Evolutionary conservation across 2,329 filamentous ascomycete species (phyloP).

Genomic region (Cercospora sojina): DNA sequence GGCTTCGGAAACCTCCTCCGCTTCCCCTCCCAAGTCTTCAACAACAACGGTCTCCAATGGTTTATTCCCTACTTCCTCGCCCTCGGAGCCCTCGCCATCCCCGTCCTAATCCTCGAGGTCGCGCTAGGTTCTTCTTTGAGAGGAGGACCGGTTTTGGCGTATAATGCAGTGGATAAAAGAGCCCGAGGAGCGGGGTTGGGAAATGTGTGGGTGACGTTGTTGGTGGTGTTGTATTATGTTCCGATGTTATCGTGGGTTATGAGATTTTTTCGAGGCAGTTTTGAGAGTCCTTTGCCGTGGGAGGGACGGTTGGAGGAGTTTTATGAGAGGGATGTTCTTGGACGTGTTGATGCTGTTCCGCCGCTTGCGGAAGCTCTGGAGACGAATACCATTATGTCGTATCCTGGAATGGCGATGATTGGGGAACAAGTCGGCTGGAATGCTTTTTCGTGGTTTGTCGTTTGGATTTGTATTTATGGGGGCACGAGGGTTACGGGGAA

Average conservation of each 20-base stretch:
- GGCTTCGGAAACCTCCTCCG: slow-evolving; percentile 59
- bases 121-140: slow-evolving; percentile 55
- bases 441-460: slow-evolving; percentile 59
- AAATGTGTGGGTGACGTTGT: slow-evolving; percentile 53
- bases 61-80: slow-evolving; percentile 59
- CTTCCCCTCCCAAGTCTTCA: slow-evolving; percentile 60
- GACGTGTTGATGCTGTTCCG: slow-evolving; percentile 47
- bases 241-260: slow-evolving; percentile 60
- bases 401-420: slow-evolving; percentile 50
- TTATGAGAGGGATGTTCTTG: slow-evolving; percentile 52
- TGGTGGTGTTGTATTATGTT: slow-evolving; percentile 58
- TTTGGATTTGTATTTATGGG: slow-evolving; percentile 61
- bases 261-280: slow-evolving; percentile 58
- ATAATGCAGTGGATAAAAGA: slow-evolving; percentile 52
- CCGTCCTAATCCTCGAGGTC: slow-evolving; percentile 57
- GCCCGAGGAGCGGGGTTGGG: slow-evolving; percentile 56
- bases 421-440: slow-evolving; percentile 60
- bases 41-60: slow-evolving; percentile 61
- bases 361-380: slow-evolving; percentile 36
- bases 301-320: slow-evolving; percentile 46
- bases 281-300: slow-evolving; percentile 57
- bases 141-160: slow-evolving; percentile 24
- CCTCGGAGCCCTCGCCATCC: slow-evolving; percentile 57
- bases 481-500: slow-evolving; percentile 58
- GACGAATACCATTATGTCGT: slow-evolving; percentile 48